Conservation (phyloP, 495 filamentous ascomycete genomes). For the Neurospora discreta region DNA sequence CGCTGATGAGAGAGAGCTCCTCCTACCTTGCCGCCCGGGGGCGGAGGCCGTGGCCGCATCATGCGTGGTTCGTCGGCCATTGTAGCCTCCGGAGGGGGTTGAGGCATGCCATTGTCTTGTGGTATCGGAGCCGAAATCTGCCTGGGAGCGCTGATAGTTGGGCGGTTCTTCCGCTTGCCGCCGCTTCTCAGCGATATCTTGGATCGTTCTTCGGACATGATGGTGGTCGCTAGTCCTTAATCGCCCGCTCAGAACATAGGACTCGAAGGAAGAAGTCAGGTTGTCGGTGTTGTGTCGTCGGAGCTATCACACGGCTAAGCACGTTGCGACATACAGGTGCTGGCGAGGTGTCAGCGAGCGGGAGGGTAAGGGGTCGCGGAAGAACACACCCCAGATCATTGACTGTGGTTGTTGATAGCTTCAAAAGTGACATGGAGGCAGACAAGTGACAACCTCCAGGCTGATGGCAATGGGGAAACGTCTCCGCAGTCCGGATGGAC, state of each 20-base stretch:
- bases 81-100: conserved; percentile 24
- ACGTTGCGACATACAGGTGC: neutral
- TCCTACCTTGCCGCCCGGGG: conserved; percentile 29
- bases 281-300: neutral
- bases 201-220: conserved; percentile 52
- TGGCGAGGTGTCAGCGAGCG: neutral
- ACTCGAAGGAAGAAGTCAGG: neutral
- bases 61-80: conserved; percentile 19
- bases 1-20: neutral
- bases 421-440: neutral
- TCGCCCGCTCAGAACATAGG: neutral
- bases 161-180: conserved; percentile 64
- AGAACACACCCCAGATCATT: neutral
- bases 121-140: conserved; percentile 60
- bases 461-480: neutral
- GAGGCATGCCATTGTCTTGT: conserved; percentile 26
- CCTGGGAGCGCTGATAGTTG: conserved; percentile 72
- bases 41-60: conserved; percentile 32
- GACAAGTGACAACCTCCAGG: neutral
- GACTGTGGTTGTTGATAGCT: neutral
- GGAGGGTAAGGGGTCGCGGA: neutral
- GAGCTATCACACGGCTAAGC: neutral
- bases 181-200: conserved; percentile 78
- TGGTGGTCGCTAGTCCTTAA: neutral
- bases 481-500: neutral